A percentile compares a stretch with the other conserved stretches of the same genome.
Conservation (phyloP, 179 eudicot genomes). For the Spinacia oleracea region DNA sequence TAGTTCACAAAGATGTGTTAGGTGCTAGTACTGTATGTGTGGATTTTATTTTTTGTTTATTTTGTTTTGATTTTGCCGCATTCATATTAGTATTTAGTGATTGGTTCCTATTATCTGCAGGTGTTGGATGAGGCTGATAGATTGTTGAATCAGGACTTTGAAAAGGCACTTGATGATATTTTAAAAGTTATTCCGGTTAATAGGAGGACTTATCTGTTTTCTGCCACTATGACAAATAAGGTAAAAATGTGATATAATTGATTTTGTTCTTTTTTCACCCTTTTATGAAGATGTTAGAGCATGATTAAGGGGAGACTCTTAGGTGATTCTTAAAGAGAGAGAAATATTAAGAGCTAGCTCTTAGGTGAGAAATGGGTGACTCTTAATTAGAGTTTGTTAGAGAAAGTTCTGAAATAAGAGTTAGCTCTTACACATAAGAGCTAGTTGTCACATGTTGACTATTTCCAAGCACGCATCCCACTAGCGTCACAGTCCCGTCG, state of each 20-base stretch:
- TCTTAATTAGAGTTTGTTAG: too few species aligned
- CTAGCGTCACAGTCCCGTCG: too few species aligned
- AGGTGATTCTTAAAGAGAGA: too few species aligned
- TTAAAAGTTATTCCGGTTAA: slow-evolving; percentile 73
- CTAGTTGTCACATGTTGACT: too few species aligned
- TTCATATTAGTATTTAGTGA: neutral
- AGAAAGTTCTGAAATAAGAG: too few species aligned
- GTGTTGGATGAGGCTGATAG: slow-evolving; percentile 96
- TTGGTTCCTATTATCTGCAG: slow-evolving; percentile 34
- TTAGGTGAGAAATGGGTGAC: too few species aligned
- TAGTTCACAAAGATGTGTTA: neutral
- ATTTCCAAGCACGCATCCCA: too few species aligned
- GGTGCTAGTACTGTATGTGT: neutral
- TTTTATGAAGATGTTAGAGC: too few species aligned
- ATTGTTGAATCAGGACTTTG: slow-evolving; percentile 83
- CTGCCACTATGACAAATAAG: slow-evolving; percentile 98
- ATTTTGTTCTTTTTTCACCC: neutral
- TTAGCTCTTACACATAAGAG: too few species aligned
- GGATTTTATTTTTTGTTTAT: neutral
- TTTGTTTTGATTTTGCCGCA: neutral
- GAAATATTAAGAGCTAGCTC: too few species aligned
- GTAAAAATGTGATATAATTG: slow-evolving; percentile 31
- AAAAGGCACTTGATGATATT: slow-evolving; percentile 75
- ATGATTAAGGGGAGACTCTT: too few species aligned
- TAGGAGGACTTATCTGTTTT: slow-evolving; percentile 74